phyloP scores from a whole-genome alignment of 2,329 filamentous ascomycete genomes.

The Juglanconis juglandina region DNA sequence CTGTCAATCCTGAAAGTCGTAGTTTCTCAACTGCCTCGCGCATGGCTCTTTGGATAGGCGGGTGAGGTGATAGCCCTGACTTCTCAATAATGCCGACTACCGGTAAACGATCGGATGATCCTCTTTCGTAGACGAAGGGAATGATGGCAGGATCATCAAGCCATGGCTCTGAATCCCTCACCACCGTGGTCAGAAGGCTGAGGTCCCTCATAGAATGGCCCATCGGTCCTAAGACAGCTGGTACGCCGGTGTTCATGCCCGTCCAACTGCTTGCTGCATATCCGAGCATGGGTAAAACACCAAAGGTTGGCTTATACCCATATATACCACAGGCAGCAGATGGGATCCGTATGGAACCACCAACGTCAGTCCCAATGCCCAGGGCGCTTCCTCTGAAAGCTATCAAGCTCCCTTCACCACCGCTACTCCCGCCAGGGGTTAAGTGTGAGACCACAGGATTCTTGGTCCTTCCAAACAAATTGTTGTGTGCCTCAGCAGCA shows the following conservation, averaged over 20 bases:
- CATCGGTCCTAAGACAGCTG: constrained; percentile 26
- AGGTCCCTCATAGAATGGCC: constrained; percentile 27
- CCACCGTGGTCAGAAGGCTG: constrained; percentile 22
- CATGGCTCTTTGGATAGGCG: constrained; percentile 21
- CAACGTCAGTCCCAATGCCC: constrained; percentile 25
- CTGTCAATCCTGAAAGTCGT: constrained; percentile 26
- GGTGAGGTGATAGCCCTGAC: constrained; percentile 29
- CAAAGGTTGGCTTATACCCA: constrained; percentile 28
- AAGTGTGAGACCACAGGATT: constrained; percentile 23
- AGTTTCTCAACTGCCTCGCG: constrained; percentile 26
- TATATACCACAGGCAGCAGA: constrained; percentile 29
- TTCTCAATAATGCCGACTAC: constrained; percentile 28
- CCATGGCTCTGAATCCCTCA: constrained; percentile 25
- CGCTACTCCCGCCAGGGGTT: constrained; percentile 23
- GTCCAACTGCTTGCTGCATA: constrained; percentile 29
- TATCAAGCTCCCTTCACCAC: constrained; percentile 22
- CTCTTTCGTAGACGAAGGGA: constrained; percentile 21
- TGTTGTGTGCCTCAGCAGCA: constrained; percentile 22
- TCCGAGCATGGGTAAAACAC: constrained; percentile 29
- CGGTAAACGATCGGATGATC: constrained; percentile 20
- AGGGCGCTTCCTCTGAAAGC: constrained; percentile 25
- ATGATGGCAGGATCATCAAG: constrained; percentile 23
- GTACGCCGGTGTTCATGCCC: constrained; percentile 28
- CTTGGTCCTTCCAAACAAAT: constrained; percentile 24
- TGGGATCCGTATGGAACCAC: constrained; percentile 22